Conservation (phyloP, 2,329 filamentous ascomycete genomes). For the Myotisia sp. region DNA sequence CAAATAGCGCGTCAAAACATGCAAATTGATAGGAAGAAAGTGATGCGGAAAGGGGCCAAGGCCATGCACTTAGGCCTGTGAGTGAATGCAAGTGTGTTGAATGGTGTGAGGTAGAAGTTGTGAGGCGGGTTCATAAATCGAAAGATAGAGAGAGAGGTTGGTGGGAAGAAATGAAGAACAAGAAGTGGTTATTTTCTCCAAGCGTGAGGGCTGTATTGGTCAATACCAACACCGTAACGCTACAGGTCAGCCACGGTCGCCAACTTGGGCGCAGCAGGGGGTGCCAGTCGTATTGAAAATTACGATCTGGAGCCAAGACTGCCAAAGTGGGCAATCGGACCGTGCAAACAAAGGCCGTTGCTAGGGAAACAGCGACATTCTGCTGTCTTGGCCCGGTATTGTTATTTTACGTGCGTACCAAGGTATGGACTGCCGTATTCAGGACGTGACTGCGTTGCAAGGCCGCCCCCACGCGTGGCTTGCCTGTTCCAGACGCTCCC, state of each 20-base stretch:
- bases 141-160: slow-evolving; percentile 4
- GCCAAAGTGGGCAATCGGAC: background rate
- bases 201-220: slow-evolving; percentile 3
- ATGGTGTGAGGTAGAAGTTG: background rate
- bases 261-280: background rate
- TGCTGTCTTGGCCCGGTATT: slow-evolving; percentile 1
- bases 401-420: slow-evolving; percentile 2
- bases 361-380: slow-evolving; percentile 8
- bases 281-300: slow-evolving; percentile 1
- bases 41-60: background rate
- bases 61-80: background rate
- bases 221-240: slow-evolving; percentile 7
- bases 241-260: slow-evolving; percentile 4
- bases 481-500: too few relatives aligned
- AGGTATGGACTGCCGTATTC: too few relatives aligned
- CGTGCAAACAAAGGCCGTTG: slow-evolving; percentile 10
- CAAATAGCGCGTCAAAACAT: slow-evolving; percentile 6
- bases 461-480: too few relatives aligned
- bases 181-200: slow-evolving; percentile 1
- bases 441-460: too few relatives aligned
- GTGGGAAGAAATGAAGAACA: slow-evolving; percentile 3
- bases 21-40: background rate
- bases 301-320: background rate
- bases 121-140: background rate
- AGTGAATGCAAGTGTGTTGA: slow-evolving; percentile 2